A percentile compares a stretch with the other conserved stretches of the same genome.
phyloP scores from a whole-genome alignment of 352 stramenopile species.

The Pythium chondricola region DNA sequence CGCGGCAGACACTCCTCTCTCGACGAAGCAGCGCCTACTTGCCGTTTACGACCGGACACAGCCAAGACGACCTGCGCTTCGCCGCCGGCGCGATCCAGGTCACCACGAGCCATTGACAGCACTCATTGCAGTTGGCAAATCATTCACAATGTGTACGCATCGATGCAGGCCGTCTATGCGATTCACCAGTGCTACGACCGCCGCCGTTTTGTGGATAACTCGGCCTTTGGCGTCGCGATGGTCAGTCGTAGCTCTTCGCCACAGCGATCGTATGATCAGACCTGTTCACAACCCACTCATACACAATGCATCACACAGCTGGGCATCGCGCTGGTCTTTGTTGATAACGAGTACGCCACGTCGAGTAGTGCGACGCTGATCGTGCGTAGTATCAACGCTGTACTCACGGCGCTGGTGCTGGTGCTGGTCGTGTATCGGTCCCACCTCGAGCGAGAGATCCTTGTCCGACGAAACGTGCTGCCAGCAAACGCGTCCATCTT shows the following conservation, averaged over 20 bases:
- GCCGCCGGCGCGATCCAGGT: constrained; percentile 54
- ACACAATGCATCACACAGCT: too few species aligned
- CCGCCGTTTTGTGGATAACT: constrained; percentile 54
- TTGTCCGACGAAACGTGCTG: constrained; percentile 55
- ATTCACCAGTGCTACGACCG: constrained; percentile 60
- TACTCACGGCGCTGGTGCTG: constrained; percentile 43
- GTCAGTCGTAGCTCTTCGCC: constrained; percentile 20
- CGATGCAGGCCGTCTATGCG: constrained; percentile 43
- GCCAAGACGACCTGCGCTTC: constrained; percentile 29
- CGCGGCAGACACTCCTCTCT: constrained; percentile 3
- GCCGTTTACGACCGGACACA: constrained; percentile 15
- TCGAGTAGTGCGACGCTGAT: constrained; percentile 25
- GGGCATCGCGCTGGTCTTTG: constrained; percentile 52
- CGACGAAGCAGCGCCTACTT: constrained; percentile 39
- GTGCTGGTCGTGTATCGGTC: constrained; percentile 51
- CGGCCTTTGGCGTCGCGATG: constrained; percentile 46
- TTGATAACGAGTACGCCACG: constrained; percentile 57
- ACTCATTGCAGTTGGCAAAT: not conserved
- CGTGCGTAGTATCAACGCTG: constrained; percentile 35
- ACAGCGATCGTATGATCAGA: too few species aligned
- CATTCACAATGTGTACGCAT: not conserved
- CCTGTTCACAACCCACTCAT: too few species aligned
- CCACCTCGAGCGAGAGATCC: constrained; percentile 41
- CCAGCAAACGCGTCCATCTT: constrained; percentile 45
- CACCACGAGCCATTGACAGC: not conserved